A percentile compares a stretch with the other conserved stretches of the same genome.
phyloP scores from a whole-genome alignment of 2,329 filamentous ascomycete genomes.

The Sclerotinia borealis region DNA sequence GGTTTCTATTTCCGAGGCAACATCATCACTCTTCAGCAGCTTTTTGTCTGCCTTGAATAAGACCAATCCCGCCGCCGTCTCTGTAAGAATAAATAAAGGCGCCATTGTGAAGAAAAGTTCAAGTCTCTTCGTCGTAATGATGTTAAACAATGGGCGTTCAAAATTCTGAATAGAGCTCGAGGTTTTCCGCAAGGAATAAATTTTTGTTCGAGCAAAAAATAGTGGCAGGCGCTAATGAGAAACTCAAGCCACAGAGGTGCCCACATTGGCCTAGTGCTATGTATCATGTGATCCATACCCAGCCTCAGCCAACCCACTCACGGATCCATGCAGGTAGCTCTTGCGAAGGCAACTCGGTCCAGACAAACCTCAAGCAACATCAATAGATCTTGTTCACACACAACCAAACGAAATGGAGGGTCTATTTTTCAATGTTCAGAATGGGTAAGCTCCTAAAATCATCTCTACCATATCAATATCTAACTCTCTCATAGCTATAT shows the following conservation, averaged over 20 bases:
- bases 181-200: conserved; percentile 22
- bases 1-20: conserved; percentile 67
- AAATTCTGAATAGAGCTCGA: conserved; percentile 15
- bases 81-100: conserved; percentile 78
- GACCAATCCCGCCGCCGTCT: conserved; percentile 84
- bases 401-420: conserved; percentile 65
- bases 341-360: conserved; percentile 9
- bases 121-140: conserved; percentile 15
- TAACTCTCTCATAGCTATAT: conserved; percentile 63
- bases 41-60: conserved; percentile 99
- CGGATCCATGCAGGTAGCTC: conserved; percentile 7
- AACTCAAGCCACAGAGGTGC: background rate
- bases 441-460: conserved; percentile 54
- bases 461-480: conserved; percentile 14
- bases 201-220: conserved; percentile 16
- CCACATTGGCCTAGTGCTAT: conserved; percentile 2
- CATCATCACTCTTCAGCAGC: conserved; percentile 80
- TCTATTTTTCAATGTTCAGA: conserved; percentile 89
- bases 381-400: conserved; percentile 8
- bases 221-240: conserved; percentile 18
- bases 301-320: background rate
- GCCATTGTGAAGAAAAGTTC: conserved; percentile 54
- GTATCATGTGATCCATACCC: conserved; percentile 13
- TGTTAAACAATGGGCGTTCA: conserved; percentile 12
- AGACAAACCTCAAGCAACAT: conserved; percentile 14